These are phyloP conservation scores for Daldinia decipiens DNA, from an alignment of 495 filamentous ascomycete genomes.

Conservation along the genomic window DNA sequence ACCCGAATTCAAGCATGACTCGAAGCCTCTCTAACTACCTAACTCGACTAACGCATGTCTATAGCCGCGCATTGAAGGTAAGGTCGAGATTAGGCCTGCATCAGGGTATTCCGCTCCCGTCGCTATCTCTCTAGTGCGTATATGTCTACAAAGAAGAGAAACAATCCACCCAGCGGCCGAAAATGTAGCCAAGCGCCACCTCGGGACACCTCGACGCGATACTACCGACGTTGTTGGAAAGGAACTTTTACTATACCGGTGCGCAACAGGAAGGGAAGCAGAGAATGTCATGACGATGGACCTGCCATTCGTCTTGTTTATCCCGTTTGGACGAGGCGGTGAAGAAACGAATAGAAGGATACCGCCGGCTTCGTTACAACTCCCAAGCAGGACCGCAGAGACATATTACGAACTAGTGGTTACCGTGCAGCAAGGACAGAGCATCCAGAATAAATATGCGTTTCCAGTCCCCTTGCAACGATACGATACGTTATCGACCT, in stretches of 20 bases:
- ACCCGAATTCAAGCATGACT: neutral
- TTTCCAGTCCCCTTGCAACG: conserved; percentile 91
- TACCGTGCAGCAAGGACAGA: conserved; percentile 88
- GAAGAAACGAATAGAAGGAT: conserved; percentile 88
- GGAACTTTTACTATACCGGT: conserved; percentile 91
- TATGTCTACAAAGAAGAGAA: conserved; percentile 91
- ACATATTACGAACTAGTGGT: conserved; percentile 98
- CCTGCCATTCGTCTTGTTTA: conserved; percentile 94
- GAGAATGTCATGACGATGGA: conserved; percentile 97
- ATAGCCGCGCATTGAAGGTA: conserved; percentile 95
- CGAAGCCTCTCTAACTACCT: neutral
- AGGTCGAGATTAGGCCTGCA: conserved; percentile 93
- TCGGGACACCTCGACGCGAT: conserved; percentile 92
- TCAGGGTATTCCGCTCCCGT: conserved; percentile 87
- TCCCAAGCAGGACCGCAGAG: conserved; percentile 91
- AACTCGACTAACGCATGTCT: conserved; percentile 39
- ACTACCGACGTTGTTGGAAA: conserved; percentile 92
- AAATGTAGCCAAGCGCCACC: conserved; percentile 88
- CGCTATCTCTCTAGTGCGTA: conserved; percentile 90
- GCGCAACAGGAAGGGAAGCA: conserved; percentile 80
- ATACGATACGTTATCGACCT: conserved; percentile 97
- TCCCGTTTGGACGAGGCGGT: conserved; percentile 89
- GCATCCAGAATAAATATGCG: conserved; percentile 85
- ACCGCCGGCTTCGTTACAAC: conserved; percentile 90
- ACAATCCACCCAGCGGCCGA: conserved; percentile 97